A percentile compares a stretch with the other conserved stretches of the same genome.
These are phyloP conservation scores for Salix arbutifolia DNA, from an alignment of 345 rosid genomes.

Conservation along the genomic window DNA sequence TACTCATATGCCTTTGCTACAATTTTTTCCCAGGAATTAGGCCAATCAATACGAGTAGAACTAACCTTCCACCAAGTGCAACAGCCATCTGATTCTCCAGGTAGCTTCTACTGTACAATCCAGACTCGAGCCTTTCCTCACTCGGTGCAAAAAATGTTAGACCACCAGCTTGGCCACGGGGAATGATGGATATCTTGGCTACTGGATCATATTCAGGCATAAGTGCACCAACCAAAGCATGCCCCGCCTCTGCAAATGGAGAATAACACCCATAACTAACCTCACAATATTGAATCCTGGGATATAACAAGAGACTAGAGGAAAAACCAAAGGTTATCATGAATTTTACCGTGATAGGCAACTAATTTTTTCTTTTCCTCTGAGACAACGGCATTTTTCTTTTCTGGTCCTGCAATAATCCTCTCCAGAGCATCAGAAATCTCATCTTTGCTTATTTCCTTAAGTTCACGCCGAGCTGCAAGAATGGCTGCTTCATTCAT, in stretches of 20 bases:
- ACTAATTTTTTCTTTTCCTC: slow-evolving; percentile 90
- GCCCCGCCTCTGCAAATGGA: slow-evolving; percentile 81
- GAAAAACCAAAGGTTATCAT: neutral
- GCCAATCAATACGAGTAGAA: neutral
- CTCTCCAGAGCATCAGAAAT: slow-evolving; percentile 96
- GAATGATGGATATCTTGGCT: slow-evolving; percentile 93
- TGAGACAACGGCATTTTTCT: slow-evolving; percentile 93
- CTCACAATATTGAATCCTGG: neutral
- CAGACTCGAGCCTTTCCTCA: slow-evolving; percentile 96
- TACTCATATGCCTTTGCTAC: neutral
- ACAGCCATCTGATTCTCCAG: slow-evolving; percentile 98
- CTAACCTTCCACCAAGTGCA: slow-evolving; percentile 97
- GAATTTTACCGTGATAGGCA: slow-evolving; percentile 73
- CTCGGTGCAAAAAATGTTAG: slow-evolving; percentile 96
- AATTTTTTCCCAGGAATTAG: slow-evolving; percentile 1
- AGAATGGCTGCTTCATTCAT: slow-evolving; percentile 99
- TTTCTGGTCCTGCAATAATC: slow-evolving; percentile 98
- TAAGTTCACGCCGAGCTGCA: slow-evolving; percentile 94
- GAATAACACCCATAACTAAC: slow-evolving; percentile 3
- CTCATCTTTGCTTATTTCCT: slow-evolving; percentile 97
- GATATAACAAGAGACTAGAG: neutral
- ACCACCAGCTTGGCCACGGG: slow-evolving; percentile 98
- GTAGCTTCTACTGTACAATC: slow-evolving; percentile 92
- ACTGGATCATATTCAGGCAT: slow-evolving; percentile 98
- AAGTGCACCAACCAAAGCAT: slow-evolving; percentile 91